Conservation (phyloP, 257 asterid species). For the Eustoma russellianum region DNA sequence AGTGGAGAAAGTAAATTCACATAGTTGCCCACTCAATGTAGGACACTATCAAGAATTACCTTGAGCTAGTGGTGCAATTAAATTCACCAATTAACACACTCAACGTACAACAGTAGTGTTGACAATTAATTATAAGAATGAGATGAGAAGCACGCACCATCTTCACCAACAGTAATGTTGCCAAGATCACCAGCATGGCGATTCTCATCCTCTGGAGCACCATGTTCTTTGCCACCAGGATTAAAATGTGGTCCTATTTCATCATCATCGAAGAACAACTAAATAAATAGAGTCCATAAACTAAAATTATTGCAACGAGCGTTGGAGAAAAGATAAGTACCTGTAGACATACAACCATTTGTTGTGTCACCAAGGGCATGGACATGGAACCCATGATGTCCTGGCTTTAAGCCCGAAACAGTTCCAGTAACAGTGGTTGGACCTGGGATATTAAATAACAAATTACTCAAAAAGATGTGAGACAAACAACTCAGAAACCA, state of each 20-base stretch:
- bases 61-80: no score
- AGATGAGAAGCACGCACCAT: conserved; percentile 34
- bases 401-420: conserved; percentile 76
- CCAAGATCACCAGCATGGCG: conserved; percentile 99
- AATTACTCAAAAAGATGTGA: neutral
- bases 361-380: conserved; percentile 99
- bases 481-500: neutral
- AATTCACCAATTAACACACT: no score
- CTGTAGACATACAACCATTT: conserved; percentile 95
- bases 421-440: conserved; percentile 74
- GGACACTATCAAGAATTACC: no score
- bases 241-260: conserved; percentile 83
- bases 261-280: neutral
- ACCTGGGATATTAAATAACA: conserved; percentile 21
- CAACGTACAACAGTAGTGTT: no score
- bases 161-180: conserved; percentile 65
- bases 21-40: no score
- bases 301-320: neutral
- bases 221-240: conserved; percentile 75
- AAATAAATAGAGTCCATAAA: neutral
- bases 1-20: no score
- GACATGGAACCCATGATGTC: conserved; percentile 92
- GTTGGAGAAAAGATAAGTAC: conserved; percentile 23
- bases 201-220: conserved; percentile 76
- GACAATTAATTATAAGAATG: no score